Conservation (phyloP, 495 filamentous ascomycete genomes). For the Penicillium simplicissimum region DNA sequence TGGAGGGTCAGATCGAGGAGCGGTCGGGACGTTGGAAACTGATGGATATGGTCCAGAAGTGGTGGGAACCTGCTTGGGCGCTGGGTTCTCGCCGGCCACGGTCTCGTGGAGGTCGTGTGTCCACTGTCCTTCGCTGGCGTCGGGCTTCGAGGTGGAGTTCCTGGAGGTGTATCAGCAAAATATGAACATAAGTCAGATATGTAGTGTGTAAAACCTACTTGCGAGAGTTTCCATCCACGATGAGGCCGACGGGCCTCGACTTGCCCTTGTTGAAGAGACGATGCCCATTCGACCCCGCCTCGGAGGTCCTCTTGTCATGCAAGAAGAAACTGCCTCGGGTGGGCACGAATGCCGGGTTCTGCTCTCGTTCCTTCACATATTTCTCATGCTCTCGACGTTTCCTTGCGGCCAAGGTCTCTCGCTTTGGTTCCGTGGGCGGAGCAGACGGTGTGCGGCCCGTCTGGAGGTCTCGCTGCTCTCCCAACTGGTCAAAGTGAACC, state of each 20-base stretch:
- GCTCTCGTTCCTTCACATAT: constrained; percentile 80
- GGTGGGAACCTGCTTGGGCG: constrained; percentile 23
- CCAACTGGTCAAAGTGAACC: constrained; percentile 67
- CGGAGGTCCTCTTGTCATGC: constrained; percentile 85
- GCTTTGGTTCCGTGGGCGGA: constrained; percentile 40
- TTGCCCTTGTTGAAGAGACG: constrained; percentile 44
- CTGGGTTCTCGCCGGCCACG: constrained; percentile 53
- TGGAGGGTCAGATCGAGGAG: constrained; percentile 50
- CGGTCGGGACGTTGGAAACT: constrained; percentile 41
- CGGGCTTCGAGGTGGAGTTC: constrained; percentile 63
- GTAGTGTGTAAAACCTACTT: constrained; percentile 27
- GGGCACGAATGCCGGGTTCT: constrained; percentile 91
- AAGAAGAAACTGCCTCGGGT: constrained; percentile 96
- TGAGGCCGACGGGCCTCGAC: constrained; percentile 46
- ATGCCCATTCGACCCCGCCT: constrained; percentile 63
- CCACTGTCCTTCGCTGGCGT: constrained; percentile 82
- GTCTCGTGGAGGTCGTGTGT: constrained; percentile 94
- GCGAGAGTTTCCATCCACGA: constrained; percentile 50
- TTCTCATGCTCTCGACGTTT: constrained; percentile 88
- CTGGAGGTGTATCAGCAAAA: constrained; percentile 51
- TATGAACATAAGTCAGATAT: not conserved
- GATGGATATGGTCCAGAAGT: constrained; percentile 30
- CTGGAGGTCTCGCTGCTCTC: constrained; percentile 33
- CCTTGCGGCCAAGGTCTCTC: constrained; percentile 59
- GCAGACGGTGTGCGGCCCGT: constrained; percentile 41